phyloP scores from a whole-genome alignment of 2,329 filamentous ascomycete species.

The Epichloe hybrida region DNA sequence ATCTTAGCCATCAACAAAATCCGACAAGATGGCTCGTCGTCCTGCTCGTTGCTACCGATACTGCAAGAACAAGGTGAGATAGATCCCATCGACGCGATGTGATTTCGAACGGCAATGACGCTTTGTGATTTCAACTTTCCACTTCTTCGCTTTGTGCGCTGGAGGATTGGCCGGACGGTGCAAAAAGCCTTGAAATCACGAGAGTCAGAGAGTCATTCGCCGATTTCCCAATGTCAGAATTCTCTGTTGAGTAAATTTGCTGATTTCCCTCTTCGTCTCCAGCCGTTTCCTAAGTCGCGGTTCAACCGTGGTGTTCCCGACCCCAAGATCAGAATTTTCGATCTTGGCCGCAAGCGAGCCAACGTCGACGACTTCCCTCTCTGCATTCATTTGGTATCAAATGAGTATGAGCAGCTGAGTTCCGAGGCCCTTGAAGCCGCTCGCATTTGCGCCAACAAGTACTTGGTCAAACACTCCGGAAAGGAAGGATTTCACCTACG shows the following conservation, averaged over 20 bases:
- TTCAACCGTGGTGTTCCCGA: slow-evolving; percentile 99
- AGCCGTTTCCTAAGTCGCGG: slow-evolving; percentile 98
- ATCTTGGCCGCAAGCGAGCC: slow-evolving; percentile 96
- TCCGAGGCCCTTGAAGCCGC: slow-evolving; percentile 99
- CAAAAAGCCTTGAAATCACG: background rate
- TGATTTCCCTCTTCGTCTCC: slow-evolving; percentile 3
- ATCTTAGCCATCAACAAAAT: slow-evolving; percentile 28
- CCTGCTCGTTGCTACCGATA: slow-evolving; percentile 99
- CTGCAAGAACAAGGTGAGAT: slow-evolving; percentile 99
- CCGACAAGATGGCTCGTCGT: slow-evolving; percentile 96
- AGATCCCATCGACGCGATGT: slow-evolving; percentile 5
- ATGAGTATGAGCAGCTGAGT: slow-evolving; percentile 99
- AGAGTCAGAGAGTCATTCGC: background rate
- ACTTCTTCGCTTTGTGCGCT: background rate
- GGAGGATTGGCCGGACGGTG: background rate
- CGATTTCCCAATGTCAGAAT: background rate
- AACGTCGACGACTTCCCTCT: slow-evolving; percentile 99
- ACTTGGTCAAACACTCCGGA: slow-evolving; percentile 57
- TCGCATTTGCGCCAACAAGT: slow-evolving; percentile 99
- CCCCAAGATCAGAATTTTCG: slow-evolving; percentile 89
- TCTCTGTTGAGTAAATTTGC: background rate
- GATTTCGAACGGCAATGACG: background rate
- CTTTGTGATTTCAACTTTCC: background rate
- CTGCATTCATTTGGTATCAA: slow-evolving; percentile 98
- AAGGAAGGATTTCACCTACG: slow-evolving; percentile 65